Conservation (phyloP, 23 red algal species). For the Gracilaria gracilis region DNA sequence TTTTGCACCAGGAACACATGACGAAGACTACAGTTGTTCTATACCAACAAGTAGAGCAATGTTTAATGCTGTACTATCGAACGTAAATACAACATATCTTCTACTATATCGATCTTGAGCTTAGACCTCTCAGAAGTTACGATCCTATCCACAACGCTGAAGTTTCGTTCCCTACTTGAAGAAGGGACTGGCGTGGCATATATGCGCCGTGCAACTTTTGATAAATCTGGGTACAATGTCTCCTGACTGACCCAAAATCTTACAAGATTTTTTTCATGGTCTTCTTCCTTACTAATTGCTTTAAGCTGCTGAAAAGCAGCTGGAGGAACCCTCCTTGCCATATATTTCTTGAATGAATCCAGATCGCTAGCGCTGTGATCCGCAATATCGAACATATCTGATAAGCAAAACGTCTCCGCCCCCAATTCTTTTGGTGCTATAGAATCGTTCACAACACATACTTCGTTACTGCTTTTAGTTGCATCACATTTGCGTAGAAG, state of each 20-base stretch:
- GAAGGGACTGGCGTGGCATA: slow-evolving; percentile 38
- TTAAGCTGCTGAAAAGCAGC: not conserved
- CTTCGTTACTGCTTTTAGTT: too few relatives aligned
- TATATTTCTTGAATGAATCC: slow-evolving; percentile 6
- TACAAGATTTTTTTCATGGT: not conserved
- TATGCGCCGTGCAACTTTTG: slow-evolving; percentile 9
- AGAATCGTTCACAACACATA: too few relatives aligned
- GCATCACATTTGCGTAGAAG: too few relatives aligned
- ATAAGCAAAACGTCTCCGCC: not conserved
- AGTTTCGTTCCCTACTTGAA: slow-evolving; percentile 20
- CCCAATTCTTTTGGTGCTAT: not conserved
- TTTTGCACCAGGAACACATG: too few relatives aligned
- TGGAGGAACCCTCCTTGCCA: not conserved
- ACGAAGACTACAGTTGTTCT: too few relatives aligned
- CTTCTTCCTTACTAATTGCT: not conserved
- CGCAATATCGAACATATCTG: slow-evolving; percentile 7
- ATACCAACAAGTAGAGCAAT: too few relatives aligned
- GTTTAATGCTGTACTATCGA: too few relatives aligned
- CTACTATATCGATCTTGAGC: not conserved
- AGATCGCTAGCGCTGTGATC: not conserved
- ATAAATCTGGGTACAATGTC: not conserved
- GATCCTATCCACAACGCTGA: slow-evolving; percentile 3
- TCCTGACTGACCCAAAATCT: slow-evolving; percentile 6
- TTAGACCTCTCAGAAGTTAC: not conserved
- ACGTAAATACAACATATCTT: slow-evolving; percentile 16